These are phyloP conservation scores for Cystobasidium onofrii DNA, from an alignment of 768 basidiomycete species.

Conservation along the genomic window DNA sequence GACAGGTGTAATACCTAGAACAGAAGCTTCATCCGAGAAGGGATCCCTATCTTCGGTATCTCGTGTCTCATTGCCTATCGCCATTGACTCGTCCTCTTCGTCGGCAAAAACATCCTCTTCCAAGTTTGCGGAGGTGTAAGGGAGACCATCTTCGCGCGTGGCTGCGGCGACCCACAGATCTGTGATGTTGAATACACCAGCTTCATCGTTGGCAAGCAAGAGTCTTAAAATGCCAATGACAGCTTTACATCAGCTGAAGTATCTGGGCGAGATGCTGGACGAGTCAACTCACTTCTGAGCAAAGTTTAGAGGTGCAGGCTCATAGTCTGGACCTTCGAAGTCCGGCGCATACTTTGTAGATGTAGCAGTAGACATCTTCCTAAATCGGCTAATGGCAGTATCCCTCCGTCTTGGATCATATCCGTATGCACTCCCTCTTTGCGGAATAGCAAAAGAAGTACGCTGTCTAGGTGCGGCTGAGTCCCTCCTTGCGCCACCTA, in stretches of 20 bases:
- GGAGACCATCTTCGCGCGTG: conserved; percentile 50
- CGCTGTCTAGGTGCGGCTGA: background rate
- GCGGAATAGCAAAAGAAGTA: conserved; percentile 16
- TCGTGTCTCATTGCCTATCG: background rate
- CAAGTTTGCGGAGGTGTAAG: conserved; percentile 35
- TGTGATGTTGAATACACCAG: conserved; percentile 85
- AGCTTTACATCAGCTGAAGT: background rate
- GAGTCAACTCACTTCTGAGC: conserved; percentile 57
- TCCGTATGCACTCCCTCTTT: conserved; percentile 39
- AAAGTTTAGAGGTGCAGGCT: conserved; percentile 58
- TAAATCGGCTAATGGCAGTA: conserved; percentile 23
- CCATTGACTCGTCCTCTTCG: conserved; percentile 29
- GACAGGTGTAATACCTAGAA: conserved; percentile 26
- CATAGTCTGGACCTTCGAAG: conserved; percentile 35
- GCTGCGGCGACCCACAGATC: conserved; percentile 97
- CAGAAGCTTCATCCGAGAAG: background rate
- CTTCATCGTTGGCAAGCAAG: conserved; percentile 64
- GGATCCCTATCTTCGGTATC: conserved; percentile 5
- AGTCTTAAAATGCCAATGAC: conserved; percentile 23
- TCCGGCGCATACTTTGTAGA: conserved; percentile 38
- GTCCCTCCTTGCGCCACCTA: background rate
- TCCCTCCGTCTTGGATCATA: conserved; percentile 32
- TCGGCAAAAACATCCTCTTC: conserved; percentile 37
- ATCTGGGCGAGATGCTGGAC: background rate
- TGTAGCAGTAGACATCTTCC: conserved; percentile 36